phyloP scores from a whole-genome alignment of 306 rosid species.

The Rosa rugosa region DNA sequence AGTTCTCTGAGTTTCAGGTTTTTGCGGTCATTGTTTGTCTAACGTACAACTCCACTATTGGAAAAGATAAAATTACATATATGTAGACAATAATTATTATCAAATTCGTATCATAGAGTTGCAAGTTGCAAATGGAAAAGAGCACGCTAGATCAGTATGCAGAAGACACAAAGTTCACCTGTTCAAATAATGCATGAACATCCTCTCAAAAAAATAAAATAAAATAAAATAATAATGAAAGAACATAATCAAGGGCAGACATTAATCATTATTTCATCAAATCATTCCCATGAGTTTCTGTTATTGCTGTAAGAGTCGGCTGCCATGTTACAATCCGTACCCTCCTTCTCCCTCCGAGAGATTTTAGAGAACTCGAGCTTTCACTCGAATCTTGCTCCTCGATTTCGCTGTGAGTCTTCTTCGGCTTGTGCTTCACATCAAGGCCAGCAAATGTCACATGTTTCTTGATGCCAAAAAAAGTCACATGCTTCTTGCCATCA shows the following conservation, averaged over 20 bases:
- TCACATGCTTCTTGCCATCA: constrained; percentile 21
- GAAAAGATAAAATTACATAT: neutral
- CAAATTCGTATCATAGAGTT: neutral
- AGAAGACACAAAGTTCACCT: neutral
- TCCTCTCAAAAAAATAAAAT: no score
- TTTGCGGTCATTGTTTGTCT: neutral
- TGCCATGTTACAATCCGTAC: constrained; percentile 17
- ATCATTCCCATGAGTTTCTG: constrained; percentile 12
- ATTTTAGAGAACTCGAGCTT: neutral
- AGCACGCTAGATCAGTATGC: neutral
- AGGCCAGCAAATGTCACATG: constrained; percentile 23
- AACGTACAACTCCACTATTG: neutral
- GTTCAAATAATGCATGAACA: neutral
- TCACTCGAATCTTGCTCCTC: neutral
- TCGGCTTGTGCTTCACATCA: constrained; percentile 11
- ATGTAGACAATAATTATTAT: neutral
- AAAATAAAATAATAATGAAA: neutral
- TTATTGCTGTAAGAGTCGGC: constrained; percentile 23
- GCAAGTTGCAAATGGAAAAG: neutral
- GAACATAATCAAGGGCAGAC: neutral
- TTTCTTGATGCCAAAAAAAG: constrained; percentile 15
- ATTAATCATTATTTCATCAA: neutral
- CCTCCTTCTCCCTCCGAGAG: constrained; percentile 10
- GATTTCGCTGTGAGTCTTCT: neutral
- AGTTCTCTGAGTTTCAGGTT: neutral